phyloP scores from a whole-genome alignment of 371 early-diverging fungal species.

The Lichtheimia hyalospora region DNA sequence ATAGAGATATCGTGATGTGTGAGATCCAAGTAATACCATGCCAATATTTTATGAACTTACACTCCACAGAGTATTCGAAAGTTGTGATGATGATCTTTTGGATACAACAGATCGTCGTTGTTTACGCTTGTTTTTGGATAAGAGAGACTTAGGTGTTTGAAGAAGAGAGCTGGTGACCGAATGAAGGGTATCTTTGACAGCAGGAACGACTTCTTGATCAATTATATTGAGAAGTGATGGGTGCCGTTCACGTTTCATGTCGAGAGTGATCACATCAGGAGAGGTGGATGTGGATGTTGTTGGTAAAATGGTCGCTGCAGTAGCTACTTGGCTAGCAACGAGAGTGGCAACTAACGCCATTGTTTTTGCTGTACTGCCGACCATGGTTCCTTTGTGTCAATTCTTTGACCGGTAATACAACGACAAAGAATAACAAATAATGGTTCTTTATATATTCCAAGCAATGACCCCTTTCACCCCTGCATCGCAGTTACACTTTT shows the following conservation, averaged over 20 bases:
- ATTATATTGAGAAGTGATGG: not conserved
- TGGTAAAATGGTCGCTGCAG: not conserved
- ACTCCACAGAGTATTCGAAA: constrained; percentile 15
- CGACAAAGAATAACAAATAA: not conserved
- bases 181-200: not conserved
- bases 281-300: not conserved
- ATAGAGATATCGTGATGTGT: not conserved
- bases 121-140: not conserved
- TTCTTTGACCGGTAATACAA: not conserved
- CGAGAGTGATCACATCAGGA: not conserved
- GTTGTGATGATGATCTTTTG: not conserved
- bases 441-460: not conserved
- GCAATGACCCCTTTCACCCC: not conserved
- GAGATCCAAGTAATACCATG: no score
- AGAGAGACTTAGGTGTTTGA: no score
- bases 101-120: not conserved
- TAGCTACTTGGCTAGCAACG: not conserved
- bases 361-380: not conserved
- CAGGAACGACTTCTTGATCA: not conserved
- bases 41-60: constrained; percentile 4
- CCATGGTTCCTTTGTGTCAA: no score
- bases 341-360: not conserved
- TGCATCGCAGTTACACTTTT: no score
- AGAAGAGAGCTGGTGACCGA: not conserved
- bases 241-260: constrained; percentile 5